Conservation (phyloP, 2,329 filamentous ascomycete species). For the Alternaria longipes region DNA sequence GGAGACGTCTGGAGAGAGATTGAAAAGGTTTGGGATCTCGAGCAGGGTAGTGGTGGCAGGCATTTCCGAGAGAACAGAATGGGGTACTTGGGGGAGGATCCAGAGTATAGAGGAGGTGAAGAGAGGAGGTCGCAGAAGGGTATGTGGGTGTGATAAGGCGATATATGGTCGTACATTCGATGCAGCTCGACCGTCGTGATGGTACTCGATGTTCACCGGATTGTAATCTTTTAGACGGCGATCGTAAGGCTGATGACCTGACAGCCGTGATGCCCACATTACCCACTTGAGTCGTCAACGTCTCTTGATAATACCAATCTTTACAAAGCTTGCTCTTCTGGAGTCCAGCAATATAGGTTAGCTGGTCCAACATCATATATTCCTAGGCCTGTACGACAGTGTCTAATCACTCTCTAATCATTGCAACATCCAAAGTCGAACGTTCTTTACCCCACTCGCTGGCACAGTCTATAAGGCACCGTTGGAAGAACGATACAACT, state of each 20-base stretch:
- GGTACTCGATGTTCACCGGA: neutral
- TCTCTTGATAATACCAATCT: neutral
- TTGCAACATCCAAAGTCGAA: too few species aligned
- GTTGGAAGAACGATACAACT: rapidly evolving
- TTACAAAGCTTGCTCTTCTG: neutral
- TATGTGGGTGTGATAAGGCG: conserved; percentile 14
- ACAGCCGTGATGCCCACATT: neutral
- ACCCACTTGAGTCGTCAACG: rapidly evolving
- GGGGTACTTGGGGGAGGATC: conserved; percentile 22
- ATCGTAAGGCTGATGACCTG: neutral
- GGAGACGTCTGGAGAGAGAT: conserved; percentile 27
- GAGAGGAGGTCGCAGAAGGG: neutral
- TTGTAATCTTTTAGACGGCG: neutral
- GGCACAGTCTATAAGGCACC: rapidly evolving
- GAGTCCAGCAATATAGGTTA: neutral
- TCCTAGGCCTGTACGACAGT: neutral
- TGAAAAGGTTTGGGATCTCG: conserved; percentile 20
- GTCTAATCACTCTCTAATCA: rapidly evolving
- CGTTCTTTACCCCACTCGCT: rapidly evolving
- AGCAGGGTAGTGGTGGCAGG: conserved; percentile 16
- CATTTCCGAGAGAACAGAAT: conserved; percentile 16
- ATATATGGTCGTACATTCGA: neutral
- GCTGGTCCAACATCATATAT: neutral
- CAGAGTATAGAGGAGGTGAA: neutral
- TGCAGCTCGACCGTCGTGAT: neutral